Conservation (phyloP, 768 basidiomycete genomes). For the Cantharellus anzutake region DNA sequence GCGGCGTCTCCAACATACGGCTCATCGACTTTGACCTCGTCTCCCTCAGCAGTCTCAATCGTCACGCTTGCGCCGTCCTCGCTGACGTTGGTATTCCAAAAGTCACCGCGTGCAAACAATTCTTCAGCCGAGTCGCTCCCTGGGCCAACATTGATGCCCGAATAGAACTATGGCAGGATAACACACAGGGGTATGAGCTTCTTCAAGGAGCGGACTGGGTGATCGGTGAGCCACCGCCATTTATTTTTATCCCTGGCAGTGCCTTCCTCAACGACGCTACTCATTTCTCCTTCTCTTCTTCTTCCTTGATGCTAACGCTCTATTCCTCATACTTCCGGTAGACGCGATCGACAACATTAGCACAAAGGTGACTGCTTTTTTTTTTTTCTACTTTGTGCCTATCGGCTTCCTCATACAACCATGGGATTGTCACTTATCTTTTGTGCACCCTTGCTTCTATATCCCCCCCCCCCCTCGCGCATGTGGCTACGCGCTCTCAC, state of each 20-base stretch:
- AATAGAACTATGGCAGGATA: slow-evolving; percentile 70
- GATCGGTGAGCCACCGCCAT: slow-evolving; percentile 33
- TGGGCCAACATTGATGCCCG: slow-evolving; percentile 76
- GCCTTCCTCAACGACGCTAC: neutral
- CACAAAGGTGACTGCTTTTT: slow-evolving; percentile 34
- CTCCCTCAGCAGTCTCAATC: slow-evolving; percentile 83
- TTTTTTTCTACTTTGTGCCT: too few species aligned
- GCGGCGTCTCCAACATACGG: slow-evolving; percentile 57
- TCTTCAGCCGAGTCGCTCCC: slow-evolving; percentile 52
- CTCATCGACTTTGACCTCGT: slow-evolving; percentile 95
- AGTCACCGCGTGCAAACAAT: slow-evolving; percentile 49
- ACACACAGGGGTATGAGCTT: slow-evolving; percentile 41
- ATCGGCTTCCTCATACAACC: too few species aligned
- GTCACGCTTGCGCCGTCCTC: slow-evolving; percentile 80
- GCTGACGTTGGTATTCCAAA: slow-evolving; percentile 89
- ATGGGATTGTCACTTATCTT: too few species aligned
- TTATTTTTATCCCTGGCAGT: slow-evolving; percentile 2
- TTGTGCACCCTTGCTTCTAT: too few species aligned
- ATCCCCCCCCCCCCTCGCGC: neutral
- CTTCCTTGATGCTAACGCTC: neutral
- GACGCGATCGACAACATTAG: slow-evolving; percentile 97
- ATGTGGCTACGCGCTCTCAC: neutral
- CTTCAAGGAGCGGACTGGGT: slow-evolving; percentile 85
- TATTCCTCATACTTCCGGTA: slow-evolving; percentile 10
- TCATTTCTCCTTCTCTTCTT: neutral